Percentiles rank a stretch among this genome's conserved stretches.
Evolutionary conservation across 306 rosid genomes (phyloP).

Genomic region (Quercus bicolor): DNA sequence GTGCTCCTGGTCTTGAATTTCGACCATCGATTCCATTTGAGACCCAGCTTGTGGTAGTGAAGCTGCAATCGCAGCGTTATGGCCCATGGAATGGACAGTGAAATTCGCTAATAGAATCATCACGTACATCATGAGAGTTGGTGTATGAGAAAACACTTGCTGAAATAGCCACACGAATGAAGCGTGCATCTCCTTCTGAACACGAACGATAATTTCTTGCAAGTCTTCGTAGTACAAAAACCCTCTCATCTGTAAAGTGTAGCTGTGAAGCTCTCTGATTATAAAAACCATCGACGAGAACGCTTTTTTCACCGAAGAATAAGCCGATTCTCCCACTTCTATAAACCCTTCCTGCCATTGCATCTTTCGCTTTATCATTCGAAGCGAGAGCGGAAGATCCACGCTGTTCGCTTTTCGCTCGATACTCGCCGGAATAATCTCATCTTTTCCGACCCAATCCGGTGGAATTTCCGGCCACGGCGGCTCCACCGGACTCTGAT

Average conservation of each 20-base stretch:
- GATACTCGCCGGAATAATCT: slow-evolving; percentile 50
- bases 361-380: slow-evolving; percentile 77
- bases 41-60: slow-evolving; percentile 10
- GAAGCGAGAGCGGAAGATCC: slow-evolving; percentile 77
- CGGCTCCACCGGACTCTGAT: slow-evolving; percentile 23
- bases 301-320: slow-evolving; percentile 71
- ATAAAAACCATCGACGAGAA: slow-evolving; percentile 91
- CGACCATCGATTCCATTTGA: slow-evolving; percentile 8
- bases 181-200: slow-evolving; percentile 83
- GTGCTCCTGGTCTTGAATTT: slow-evolving; percentile 2
- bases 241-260: slow-evolving; percentile 73
- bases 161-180: slow-evolving; percentile 95
- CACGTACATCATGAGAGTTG: slow-evolving; percentile 82
- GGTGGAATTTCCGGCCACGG: slow-evolving; percentile 47
- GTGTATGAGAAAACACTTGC: slow-evolving; percentile 88
- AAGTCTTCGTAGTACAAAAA: slow-evolving; percentile 63
- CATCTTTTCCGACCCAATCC: slow-evolving; percentile 47
- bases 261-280: slow-evolving; percentile 80
- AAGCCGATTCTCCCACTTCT: slow-evolving; percentile 69
- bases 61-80: slow-evolving; percentile 64
- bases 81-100: slow-evolving; percentile 69
- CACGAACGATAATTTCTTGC: slow-evolving; percentile 64
- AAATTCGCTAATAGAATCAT: slow-evolving; percentile 89
- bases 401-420: slow-evolving; percentile 83
- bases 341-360: slow-evolving; percentile 59